Base-by-base conservation (phyloP, 2,329 filamentous ascomycete species). In the Fusarium concolor region DNA sequence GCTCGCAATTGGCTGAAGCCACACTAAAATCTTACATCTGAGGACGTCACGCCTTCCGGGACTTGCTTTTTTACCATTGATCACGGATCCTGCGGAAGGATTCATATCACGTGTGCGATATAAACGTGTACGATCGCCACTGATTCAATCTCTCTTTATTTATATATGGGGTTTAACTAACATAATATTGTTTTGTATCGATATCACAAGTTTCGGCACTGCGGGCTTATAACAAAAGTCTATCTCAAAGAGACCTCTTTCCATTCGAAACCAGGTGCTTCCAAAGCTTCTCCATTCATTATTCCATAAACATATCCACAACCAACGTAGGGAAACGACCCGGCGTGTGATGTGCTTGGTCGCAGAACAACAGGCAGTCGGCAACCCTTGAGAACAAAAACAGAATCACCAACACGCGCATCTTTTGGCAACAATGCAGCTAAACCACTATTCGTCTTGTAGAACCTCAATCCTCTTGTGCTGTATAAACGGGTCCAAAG, bases 271-370 rank as follows among this genome's bases (percentile, higher is more conserved):
- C 4, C 22, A 3, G 33, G 14, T 2, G 10, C 11, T 3, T n/a
- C 14, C 0, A 61, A 17, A 2, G 10, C n/a, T 17, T 60, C 58
- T 0, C 45, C 56, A 8, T 24, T 61, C 56, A 62, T 62, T 1
- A 53, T 1, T 0, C 58, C 56, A 29, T 45, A 20, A 2, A 61
- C 10, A 1, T 44, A 45, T 2, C 58, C 58, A 10, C 45, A 37
- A 0, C 49, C 60, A 11, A 60, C 39, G 22, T 50, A 14, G 1
- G 54, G 10, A 12, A 18, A 55, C 0, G 43, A 39, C 1, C 31
- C 44, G 3, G 2, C 4, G 4, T 43, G 18, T 0, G 9, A 18
- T 10, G 3, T 2, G 10, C 24, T 51, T 5, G 39, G 17, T 3
- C 62, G 3, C 1, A 60, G 4, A 9, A 26, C 29, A 26, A 42